phyloP scores from a whole-genome alignment of 2,329 filamentous ascomycete genomes.

The Aspergillus bombycis region DNA sequence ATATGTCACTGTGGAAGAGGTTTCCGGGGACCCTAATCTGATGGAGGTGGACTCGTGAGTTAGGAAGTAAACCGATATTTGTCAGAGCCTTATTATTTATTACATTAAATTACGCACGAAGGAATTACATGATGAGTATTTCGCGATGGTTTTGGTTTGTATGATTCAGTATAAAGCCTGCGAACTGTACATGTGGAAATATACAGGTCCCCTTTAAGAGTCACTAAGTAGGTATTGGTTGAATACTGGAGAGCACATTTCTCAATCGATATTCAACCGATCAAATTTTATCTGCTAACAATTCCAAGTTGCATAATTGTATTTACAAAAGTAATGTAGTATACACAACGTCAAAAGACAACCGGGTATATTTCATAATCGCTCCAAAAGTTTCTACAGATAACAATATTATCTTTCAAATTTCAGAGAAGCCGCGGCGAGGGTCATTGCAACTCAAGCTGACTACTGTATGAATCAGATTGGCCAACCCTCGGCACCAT shows the following conservation, averaged over 20 bases:
- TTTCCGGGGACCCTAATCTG: slow-evolving; percentile 68
- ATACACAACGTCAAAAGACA: background rate
- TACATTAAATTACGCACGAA: slow-evolving; percentile 13
- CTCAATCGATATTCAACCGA: background rate
- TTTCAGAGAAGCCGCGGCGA: background rate
- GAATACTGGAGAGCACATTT: background rate
- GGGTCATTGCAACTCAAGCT: background rate
- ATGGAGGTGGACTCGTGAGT: slow-evolving; percentile 64
- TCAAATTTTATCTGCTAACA: background rate
- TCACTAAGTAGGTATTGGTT: background rate
- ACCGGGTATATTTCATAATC: background rate
- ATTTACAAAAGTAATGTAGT: background rate
- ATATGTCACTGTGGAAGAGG: slow-evolving; percentile 88
- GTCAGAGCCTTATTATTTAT: slow-evolving; percentile 9
- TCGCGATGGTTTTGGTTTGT: background rate
- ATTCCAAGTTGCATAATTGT: background rate
- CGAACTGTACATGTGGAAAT: background rate
- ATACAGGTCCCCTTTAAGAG: background rate
- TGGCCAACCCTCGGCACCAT: slow-evolving; percentile 28
- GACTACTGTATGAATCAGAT: background rate
- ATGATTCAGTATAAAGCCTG: background rate
- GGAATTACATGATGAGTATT: slow-evolving; percentile 9
- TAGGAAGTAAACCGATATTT: slow-evolving; percentile 12
- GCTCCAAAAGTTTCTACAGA: background rate
- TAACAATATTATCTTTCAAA: background rate